Conservation (phyloP, 106 monocot species). For the Dendrobium nobile region DNA sequence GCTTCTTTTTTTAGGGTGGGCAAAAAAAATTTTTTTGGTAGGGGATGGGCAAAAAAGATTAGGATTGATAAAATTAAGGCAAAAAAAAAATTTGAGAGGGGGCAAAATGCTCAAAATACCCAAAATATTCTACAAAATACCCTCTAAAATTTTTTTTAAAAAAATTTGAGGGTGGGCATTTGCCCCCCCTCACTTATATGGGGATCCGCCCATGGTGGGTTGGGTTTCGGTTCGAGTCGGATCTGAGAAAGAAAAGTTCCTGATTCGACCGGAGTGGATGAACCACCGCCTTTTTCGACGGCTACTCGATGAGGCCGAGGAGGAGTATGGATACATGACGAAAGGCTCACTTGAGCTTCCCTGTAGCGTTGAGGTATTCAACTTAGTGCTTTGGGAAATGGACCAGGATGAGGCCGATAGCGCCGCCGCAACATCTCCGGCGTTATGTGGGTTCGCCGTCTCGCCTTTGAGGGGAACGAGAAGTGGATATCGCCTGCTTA, state of each 20-base stretch:
- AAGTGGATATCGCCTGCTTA: not conserved
- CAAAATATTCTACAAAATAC: no score
- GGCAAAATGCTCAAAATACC: no score
- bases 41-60: no score
- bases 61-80: no score
- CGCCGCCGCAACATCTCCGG: constrained; percentile 5
- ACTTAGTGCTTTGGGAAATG: constrained; percentile 46
- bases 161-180: no score
- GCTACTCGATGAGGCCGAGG: constrained; percentile 56
- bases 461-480: not conserved
- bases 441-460: constrained; percentile 2
- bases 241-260: constrained; percentile 37
- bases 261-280: constrained; percentile 27
- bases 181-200: no score
- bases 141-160: no score
- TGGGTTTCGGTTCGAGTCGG: constrained; percentile 57
- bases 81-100: no score
- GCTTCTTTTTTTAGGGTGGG: no score
- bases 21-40: no score
- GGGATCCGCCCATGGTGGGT: no score
- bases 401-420: constrained; percentile 14
- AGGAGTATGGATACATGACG: constrained; percentile 36
- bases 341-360: constrained; percentile 43
- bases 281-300: constrained; percentile 59
- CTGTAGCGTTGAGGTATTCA: constrained; percentile 37